Evolutionary conservation across 768 basidiomycete species (phyloP), one percentile per base, ranked within the genome.

Genomic region (Lactarius pseudohatsudake): DNA sequence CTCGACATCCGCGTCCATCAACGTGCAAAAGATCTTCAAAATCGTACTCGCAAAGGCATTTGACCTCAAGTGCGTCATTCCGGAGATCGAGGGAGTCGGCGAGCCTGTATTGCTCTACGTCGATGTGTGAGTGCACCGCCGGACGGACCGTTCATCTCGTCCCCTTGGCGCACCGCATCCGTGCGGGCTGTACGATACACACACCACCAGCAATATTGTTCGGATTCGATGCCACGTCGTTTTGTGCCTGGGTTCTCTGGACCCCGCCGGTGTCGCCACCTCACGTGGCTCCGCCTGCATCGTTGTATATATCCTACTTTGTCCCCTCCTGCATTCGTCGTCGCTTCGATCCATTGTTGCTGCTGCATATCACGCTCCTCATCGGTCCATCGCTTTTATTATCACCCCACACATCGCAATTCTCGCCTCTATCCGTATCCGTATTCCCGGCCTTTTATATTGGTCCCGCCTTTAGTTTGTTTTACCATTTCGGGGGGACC

Each of bases 21-120:
- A 99, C 78, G 96, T 99, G 62, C 97, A 99, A 82, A 99, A 99
- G 83, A 96, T 96, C 71, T 96, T 96, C 86, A 96, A 97, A 82
- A 97, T 97, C 77, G 94, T 96, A 55, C 85, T 96, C 59, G 92
- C 94, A 57, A 96, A 98, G 75, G 95, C 96, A 38, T 98, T 98
- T 74, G 97, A 98, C 79, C 85, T 98, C 71, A 98, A 98, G 85
- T 98, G 96, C 75, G 94, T 96, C 72, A 96, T 98, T 72, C 95
- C 96, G 32, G 96, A 98, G 80, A 97, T 98, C 71, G 93, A 95
- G 75, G 92, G 94, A 57, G 92, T 96, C 32, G 97, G 96, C 62
- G 96, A 98, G 77, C 97, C 97, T 32, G 84, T 98, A 72, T 81
- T 98, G 73, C 86, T 98, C 70, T 98, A 97, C 79, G 88, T 97